A percentile compares a stretch with the other conserved stretches of the same genome.
phyloP scores from a whole-genome alignment of 108 stramenopile genomes.

The Parmales sp. region DNA sequence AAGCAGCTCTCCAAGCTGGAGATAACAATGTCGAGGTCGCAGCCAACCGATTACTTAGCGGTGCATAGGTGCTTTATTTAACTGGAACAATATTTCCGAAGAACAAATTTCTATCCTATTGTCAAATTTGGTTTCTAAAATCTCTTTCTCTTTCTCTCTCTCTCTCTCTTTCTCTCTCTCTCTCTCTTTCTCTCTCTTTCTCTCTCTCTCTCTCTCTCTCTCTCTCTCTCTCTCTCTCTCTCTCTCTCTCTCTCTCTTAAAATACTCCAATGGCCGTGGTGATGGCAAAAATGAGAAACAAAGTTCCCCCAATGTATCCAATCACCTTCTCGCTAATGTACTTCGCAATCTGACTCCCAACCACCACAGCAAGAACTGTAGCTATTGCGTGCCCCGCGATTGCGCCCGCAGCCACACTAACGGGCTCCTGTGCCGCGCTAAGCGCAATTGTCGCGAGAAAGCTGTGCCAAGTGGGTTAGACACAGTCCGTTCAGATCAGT shows the following conservation, averaged over 20 bases:
- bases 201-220: too few species aligned
- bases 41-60: slow-evolving; percentile 54
- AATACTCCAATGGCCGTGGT: slow-evolving; percentile 76
- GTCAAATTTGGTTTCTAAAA: too few species aligned
- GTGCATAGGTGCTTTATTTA: too few species aligned
- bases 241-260: slow-evolving; percentile 31
- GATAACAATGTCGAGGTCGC: slow-evolving; percentile 77
- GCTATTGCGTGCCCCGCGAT: slow-evolving; percentile 84
- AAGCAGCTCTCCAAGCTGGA: slow-evolving; percentile 47
- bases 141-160: too few species aligned
- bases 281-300: slow-evolving; percentile 82
- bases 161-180: too few species aligned
- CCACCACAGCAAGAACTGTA: slow-evolving; percentile 79
- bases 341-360: slow-evolving; percentile 67
- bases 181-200: too few species aligned
- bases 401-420: slow-evolving; percentile 83
- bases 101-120: too few species aligned
- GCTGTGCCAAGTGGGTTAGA: too few species aligned
- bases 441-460: slow-evolving; percentile 97
- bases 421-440: slow-evolving; percentile 87
- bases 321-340: slow-evolving; percentile 85
- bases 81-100: too few species aligned
- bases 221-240: too few species aligned
- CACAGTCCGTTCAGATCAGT: slow-evolving; percentile 61
- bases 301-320: slow-evolving; percentile 71